Conservation (phyloP, 345 rosid species). For the Dipteronia sinensis region DNA sequence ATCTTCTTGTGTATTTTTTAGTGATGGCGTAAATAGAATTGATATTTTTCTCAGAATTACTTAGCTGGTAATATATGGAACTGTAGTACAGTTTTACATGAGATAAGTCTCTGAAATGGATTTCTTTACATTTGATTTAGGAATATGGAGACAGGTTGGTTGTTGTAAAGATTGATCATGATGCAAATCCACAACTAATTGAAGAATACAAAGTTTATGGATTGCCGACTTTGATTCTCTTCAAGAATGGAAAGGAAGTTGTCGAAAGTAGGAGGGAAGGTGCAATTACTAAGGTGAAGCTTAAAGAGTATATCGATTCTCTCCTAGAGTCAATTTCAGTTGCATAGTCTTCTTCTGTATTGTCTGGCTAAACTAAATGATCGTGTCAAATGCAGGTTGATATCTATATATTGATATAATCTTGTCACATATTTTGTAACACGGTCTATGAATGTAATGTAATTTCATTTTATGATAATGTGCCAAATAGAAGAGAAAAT, state of each 20-base stretch:
- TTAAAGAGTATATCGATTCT: constrained; percentile 65
- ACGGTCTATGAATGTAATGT: background rate
- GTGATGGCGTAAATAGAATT: background rate
- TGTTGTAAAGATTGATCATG: constrained; percentile 82
- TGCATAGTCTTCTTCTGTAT: constrained; percentile 35
- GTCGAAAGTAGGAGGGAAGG: constrained; percentile 86
- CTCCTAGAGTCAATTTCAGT: constrained; percentile 53
- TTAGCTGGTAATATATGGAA: background rate
- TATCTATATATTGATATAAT: background rate
- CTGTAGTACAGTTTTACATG: background rate
- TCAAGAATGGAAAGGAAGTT: constrained; percentile 74
- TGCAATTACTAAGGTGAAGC: constrained; percentile 77
- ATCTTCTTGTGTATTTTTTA: background rate
- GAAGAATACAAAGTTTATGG: constrained; percentile 76
- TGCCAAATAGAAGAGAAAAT: background rate
- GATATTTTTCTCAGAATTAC: background rate
- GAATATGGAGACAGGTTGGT: constrained; percentile 66
- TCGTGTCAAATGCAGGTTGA: background rate
- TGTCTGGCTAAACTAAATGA: background rate
- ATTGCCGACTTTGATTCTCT: constrained; percentile 74
- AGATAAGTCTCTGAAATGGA: background rate
- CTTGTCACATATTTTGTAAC: background rate
- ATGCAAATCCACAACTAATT: constrained; percentile 64
- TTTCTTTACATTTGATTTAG: constrained; percentile 29
- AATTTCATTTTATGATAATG: constrained; percentile 12